phyloP scores from a whole-genome alignment of 768 basidiomycete species.

The Tubosaeta sp. region DNA sequence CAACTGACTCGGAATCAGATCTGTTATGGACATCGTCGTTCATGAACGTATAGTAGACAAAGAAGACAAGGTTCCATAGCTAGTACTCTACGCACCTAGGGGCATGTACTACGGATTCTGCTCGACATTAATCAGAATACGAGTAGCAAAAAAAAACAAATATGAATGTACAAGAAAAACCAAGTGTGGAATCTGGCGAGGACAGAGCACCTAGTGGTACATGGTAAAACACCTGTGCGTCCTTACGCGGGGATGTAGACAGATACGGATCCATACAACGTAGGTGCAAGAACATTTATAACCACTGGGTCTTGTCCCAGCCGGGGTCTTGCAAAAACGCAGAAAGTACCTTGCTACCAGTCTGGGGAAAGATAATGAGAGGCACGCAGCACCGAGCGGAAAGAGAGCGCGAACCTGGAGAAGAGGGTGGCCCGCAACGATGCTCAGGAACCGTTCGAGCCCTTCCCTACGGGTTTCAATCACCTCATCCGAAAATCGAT shows the following conservation, averaged over 20 bases:
- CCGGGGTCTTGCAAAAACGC: constrained; percentile 93
- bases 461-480: constrained; percentile 92
- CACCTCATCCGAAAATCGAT: constrained; percentile 96
- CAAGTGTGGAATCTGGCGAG: constrained; percentile 6
- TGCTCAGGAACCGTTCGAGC: constrained; percentile 88
- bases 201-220: constrained; percentile 20
- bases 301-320: constrained; percentile 83
- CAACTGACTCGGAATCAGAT: constrained; percentile 38
- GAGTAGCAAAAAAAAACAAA: constrained; percentile 13
- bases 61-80: constrained; percentile 8
- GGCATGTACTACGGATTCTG: constrained; percentile 6
- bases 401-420: constrained; percentile 65
- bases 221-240: constrained; percentile 7
- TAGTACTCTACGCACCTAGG: constrained; percentile 11
- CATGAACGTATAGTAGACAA: constrained; percentile 41
- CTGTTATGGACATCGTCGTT: constrained; percentile 72
- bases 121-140: neutral
- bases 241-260: constrained; percentile 7
- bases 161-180: constrained; percentile 23
- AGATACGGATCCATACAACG: constrained; percentile 2
- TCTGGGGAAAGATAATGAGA: constrained; percentile 43
- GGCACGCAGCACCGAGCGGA: neutral
- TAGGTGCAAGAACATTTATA: constrained; percentile 42
- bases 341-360: constrained; percentile 94
- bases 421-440: constrained; percentile 96